Evolutionary conservation across 192 early-diverging fungal species (phyloP).

Genomic region (Endogone sp.): DNA sequence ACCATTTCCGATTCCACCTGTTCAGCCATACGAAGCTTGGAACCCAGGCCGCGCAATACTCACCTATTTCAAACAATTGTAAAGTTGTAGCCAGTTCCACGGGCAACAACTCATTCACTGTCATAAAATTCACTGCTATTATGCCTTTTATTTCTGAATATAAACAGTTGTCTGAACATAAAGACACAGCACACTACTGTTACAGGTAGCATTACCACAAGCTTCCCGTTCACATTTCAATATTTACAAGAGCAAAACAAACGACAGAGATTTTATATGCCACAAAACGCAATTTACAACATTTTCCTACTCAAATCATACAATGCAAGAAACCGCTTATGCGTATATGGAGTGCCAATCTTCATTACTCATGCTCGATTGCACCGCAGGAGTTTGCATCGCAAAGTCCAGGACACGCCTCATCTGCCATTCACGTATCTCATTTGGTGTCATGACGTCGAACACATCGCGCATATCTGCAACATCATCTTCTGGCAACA

Average conservation of each 20-base stretch:
- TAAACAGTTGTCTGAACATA: conserved; percentile 5
- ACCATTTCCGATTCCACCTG: not conserved
- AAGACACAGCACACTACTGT: not conserved
- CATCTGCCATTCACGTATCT: conserved; percentile 3
- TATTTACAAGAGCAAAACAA: not conserved
- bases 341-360: too few species aligned
- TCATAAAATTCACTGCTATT: not conserved
- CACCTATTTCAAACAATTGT: not conserved
- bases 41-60: conserved; percentile 4
- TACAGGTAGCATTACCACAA: not conserved
- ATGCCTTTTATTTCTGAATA: not conserved
- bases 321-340: too few species aligned
- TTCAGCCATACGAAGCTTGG: not conserved
- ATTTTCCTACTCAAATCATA: too few species aligned
- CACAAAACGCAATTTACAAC: not conserved
- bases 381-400: conserved; percentile 1
- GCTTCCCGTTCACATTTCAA: not conserved
- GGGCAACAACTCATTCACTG: not conserved
- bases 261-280: not conserved
- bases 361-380: not conserved
- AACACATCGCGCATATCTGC: conserved; percentile 9
- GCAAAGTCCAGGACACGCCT: conserved; percentile 2
- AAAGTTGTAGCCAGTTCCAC: not conserved
- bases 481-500: conserved; percentile 2
- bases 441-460: conserved; percentile 1